Evolutionary conservation across 371 early-diverging fungal genomes (phyloP), one percentile per base, ranked within the genome.

Genomic region (Choanephora cucurbitarum): DNA sequence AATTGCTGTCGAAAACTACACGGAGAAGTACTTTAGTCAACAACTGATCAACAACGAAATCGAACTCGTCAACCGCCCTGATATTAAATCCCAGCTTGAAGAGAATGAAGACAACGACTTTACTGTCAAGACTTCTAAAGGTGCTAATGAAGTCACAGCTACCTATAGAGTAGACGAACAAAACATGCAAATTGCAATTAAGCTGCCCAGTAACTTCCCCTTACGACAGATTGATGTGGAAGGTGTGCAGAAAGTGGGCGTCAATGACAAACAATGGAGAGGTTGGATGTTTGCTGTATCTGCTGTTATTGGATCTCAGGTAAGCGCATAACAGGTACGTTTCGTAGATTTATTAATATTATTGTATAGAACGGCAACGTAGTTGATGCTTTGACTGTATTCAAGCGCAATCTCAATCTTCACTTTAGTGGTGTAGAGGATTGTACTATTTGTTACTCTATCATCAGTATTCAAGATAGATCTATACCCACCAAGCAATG

Each of bases 401-500:
- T 92, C 60, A 80, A 89, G 46, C 86, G 87, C 50, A 96, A 96
- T 60, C 83, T 93, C 21, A 78, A 81, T n/a, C 69, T 92, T 47
- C 97, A 95, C 66, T 95, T 96, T 67, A 89, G 88, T 31, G 98
- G 96, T 7, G 88, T 94, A 17, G 96, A 92, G 60, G 96, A 96
- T 64, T 97, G 97, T 69, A 87, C 94, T 1, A 96, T 97, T 59
- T 98, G 98, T 71, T 98, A 97, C 67, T 94, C 94, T 13, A 88
- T 96, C 43, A 89, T 98, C 44, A 90, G 95, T 48, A 82, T 88
- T 4, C 79, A 89, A 58, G 96, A 95, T 73, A 82, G 90, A 50
- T 83, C 91, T n/a, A 75, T 97, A 64, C 98, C 98, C 23, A 88
- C 73, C 53, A 93, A 93, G 72, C 84, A 87, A 43, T 98, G 98